Base-by-base conservation (phyloP, 2,329 filamentous ascomycete genomes). In the Aspergillus chevalieri region DNA sequence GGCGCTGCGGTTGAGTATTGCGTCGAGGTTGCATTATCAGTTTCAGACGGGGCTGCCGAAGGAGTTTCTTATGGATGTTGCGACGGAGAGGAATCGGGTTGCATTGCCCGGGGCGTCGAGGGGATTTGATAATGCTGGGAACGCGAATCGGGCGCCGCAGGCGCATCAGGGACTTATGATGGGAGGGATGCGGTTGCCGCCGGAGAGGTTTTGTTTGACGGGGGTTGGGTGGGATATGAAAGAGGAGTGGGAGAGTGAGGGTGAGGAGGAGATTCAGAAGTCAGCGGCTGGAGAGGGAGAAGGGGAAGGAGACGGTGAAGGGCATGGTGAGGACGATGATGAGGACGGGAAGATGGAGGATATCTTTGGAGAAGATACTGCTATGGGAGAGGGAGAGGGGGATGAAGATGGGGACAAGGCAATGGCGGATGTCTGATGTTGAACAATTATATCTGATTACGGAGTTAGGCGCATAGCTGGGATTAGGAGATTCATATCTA, bases 151-250 rank as follows among this genome's bases (percentile, higher is more conserved):
- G 47, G 47, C 47, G 19, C 55, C 48, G 46, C 49, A 59, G n/a
- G 50, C 60, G 15, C 61, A 63, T 39, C 66, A 65, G 47, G 67
- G 70, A 52, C 59, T 72, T 6, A 55, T 69, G 46, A 68, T 75
- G 57, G 73, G 74, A 59, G 82, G 81, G 2, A 70, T 84, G 51
- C 70, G 80, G 50, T 62, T 85, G 60, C 82, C 82, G 52, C 78
- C 79, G 12, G 82, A 85, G 73, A 70, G 80, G 63, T 84, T 83
- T 58, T 81, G 78, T 63, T 67, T 81, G 45, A 81, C 78, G 3
- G 80, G 80, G 0, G 70, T 72, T 7, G 77, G 74, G 30, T 82
- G 79, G 79, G 72, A 74, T 34, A 63, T 82, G 65, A 76, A 74
- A 62, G 78, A 81, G 51, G 78, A 80, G 58, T 81, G 78, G 78